These are phyloP conservation scores for Rosa chinensis DNA, from an alignment of 306 rosid genomes.

Conservation along the genomic window DNA sequence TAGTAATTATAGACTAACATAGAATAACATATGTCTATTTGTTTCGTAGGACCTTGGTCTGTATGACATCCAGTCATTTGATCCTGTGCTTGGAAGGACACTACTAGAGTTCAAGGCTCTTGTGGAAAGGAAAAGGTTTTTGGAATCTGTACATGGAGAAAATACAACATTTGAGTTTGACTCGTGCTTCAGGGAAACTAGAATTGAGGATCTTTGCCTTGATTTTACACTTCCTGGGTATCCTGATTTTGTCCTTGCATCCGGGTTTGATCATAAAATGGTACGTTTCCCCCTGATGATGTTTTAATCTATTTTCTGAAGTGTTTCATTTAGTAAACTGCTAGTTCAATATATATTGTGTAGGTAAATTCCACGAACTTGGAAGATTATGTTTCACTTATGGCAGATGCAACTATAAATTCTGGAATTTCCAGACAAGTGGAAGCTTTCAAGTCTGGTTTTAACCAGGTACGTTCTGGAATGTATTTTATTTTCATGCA, in stretches of 20 bases:
- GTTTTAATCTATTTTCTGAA: conserved; percentile 21
- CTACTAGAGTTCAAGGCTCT: conserved; percentile 88
- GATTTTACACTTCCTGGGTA: conserved; percentile 96
- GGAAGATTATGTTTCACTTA: conserved; percentile 70
- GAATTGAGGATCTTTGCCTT: conserved; percentile 90
- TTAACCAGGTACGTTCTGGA: conserved; percentile 63
- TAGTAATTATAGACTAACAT: conserved; percentile 17
- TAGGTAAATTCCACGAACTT: conserved; percentile 76
- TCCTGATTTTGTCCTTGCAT: conserved; percentile 68
- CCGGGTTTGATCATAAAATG: conserved; percentile 48
- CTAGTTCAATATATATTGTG: conserved; percentile 12
- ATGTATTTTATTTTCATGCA: conserved; percentile 12
- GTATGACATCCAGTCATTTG: conserved; percentile 79
- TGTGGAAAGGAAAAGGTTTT: conserved; percentile 42
- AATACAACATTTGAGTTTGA: conserved; percentile 36
- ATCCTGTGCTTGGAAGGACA: conserved; percentile 77
- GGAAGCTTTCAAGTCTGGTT: conserved; percentile 91
- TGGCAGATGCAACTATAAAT: conserved; percentile 70
- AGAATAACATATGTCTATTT: conserved; percentile 20
- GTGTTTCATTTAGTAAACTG: conserved; percentile 11
- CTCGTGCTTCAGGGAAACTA: conserved; percentile 50
- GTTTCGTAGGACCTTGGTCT: conserved; percentile 64
- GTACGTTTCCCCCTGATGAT: conserved; percentile 39
- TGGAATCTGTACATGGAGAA: conserved; percentile 48
- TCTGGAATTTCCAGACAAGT: conserved; percentile 86